Percentiles rank a stretch among this genome's conserved stretches.
Conservation (phyloP, 2,329 filamentous ascomycete species). For the Escovopsis sp. region DNA sequence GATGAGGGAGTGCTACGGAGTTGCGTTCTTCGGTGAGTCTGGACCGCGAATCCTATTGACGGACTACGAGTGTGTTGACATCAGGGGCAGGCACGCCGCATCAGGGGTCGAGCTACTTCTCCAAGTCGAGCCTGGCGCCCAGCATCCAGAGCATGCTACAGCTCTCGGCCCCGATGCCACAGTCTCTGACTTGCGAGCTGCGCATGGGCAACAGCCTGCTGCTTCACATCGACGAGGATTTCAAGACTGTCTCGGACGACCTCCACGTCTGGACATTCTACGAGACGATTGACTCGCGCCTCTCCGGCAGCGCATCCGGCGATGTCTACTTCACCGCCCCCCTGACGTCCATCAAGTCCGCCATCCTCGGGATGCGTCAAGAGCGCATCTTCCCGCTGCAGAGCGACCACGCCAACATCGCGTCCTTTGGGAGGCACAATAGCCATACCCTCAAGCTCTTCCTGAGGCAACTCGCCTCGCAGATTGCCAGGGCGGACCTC, state of each 20-base stretch:
- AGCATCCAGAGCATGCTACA: conserved; percentile 39
- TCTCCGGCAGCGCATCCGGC: conserved; percentile 28
- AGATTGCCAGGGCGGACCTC: conserved; percentile 21
- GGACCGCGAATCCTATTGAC: neutral
- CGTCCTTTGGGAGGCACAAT: conserved; percentile 37
- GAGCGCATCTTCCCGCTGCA: conserved; percentile 39
- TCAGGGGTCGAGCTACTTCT: conserved; percentile 48
- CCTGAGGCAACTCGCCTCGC: conserved; percentile 18
- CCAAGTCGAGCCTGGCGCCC: conserved; percentile 38
- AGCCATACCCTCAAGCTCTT: conserved; percentile 30
- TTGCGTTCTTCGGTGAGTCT: conserved; percentile 41
- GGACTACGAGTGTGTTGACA: neutral
- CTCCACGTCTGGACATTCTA: conserved; percentile 49
- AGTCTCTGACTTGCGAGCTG: conserved; percentile 34
- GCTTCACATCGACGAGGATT: conserved; percentile 36
- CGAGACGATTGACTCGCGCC: conserved; percentile 44
- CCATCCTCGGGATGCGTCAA: conserved; percentile 33
- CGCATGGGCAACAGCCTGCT: conserved; percentile 35
- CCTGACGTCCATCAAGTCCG: conserved; percentile 42
- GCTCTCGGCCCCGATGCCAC: conserved; percentile 35
- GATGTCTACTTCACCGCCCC: conserved; percentile 45
- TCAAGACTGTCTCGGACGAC: conserved; percentile 41
- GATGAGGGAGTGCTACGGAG: conserved; percentile 42
- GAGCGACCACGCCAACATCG: conserved; percentile 39
- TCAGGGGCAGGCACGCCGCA: conserved; percentile 37